Conservation (phyloP, 805 yeast genomes). For the Zygosaccharomyces rouxii region DNA sequence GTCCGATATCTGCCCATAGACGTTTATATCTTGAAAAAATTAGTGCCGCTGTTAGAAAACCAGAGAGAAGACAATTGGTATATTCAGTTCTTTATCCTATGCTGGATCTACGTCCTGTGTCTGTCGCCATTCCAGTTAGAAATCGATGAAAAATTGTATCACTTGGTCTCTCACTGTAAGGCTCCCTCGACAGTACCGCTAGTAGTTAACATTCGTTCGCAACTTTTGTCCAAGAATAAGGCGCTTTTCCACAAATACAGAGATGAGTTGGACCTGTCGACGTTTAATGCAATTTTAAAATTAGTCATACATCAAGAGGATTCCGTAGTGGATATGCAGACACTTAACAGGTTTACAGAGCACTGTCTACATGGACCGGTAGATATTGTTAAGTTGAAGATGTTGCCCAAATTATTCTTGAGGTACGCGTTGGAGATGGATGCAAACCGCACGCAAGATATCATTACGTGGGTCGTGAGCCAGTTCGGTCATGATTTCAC, state of each 20-base stretch:
- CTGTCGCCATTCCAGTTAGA: constrained; percentile 71
- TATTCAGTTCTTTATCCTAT: constrained; percentile 45
- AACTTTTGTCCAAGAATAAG: constrained; percentile 30
- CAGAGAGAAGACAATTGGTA: constrained; percentile 39
- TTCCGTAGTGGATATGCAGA: constrained; percentile 6
- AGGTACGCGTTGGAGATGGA: constrained; percentile 25
- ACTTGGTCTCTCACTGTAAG: constrained; percentile 35
- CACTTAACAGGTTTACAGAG: constrained; percentile 5
- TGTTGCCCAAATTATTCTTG: constrained; percentile 26
- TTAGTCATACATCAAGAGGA: constrained; percentile 2
- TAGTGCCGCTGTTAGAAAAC: constrained; percentile 28
- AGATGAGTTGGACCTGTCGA: constrained; percentile 13
- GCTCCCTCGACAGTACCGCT: constrained; percentile 42
- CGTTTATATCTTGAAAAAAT: constrained; percentile 43
- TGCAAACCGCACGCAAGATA: constrained; percentile 43
- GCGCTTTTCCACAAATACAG: constrained; percentile 11
- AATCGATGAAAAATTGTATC: constrained; percentile 32
- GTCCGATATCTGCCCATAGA: constrained; percentile 59
- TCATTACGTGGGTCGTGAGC: constrained; percentile 45
- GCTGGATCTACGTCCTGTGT: constrained; percentile 69
- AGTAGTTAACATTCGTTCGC: constrained; percentile 31
- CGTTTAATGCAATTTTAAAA: constrained; percentile 21
- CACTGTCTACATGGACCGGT: constrained; percentile 8
- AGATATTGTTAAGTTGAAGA: constrained; percentile 12
- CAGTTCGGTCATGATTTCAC: constrained; percentile 49